phyloP scores from a whole-genome alignment of 2,329 filamentous ascomycete genomes.

The Ophiostoma sp. region DNA sequence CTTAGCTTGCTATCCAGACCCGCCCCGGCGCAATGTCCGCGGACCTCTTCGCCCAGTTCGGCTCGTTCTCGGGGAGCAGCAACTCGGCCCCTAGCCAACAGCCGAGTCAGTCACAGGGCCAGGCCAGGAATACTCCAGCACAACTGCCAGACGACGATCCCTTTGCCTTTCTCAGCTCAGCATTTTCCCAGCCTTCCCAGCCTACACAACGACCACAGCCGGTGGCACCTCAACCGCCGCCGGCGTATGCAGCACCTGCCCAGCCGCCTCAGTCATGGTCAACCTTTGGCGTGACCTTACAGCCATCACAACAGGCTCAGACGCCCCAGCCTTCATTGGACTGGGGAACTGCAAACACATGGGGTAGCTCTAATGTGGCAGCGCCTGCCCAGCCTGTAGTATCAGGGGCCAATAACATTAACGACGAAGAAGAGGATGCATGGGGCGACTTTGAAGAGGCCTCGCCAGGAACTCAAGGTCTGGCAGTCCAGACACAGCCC shows the following conservation, averaged over 20 bases:
- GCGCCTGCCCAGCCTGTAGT: background rate
- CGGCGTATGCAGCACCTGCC: slow-evolving; percentile 1
- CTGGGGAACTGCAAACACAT: slow-evolving; percentile 16
- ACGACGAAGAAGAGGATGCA: slow-evolving; percentile 52
- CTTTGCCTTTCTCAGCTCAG: slow-evolving; percentile 32
- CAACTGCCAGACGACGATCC: slow-evolving; percentile 28
- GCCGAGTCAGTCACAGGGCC: slow-evolving; percentile 23
- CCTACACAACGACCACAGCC: slow-evolving; percentile 8
- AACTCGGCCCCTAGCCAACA: slow-evolving; percentile 28
- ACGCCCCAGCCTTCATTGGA: slow-evolving; percentile 1
- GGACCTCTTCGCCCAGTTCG: slow-evolving; percentile 61
- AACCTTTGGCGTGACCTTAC: slow-evolving; percentile 13
- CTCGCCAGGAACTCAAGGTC: slow-evolving; percentile 16
- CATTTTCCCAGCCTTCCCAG: slow-evolving; percentile 24
- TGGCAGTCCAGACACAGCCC: slow-evolving; percentile 21
- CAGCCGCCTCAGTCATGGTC: slow-evolving; percentile 20
- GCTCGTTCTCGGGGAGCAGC: slow-evolving; percentile 40
- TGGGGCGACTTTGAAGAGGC: slow-evolving; percentile 66
- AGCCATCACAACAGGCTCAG: background rate
- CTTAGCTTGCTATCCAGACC: background rate
- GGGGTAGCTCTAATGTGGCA: slow-evolving; percentile 25
- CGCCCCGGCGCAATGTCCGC: slow-evolving; percentile 49
- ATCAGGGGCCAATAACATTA: background rate
- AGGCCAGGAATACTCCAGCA: slow-evolving; percentile 17
- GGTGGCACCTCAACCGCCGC: slow-evolving; percentile 13